Evolutionary conservation across 2,329 filamentous ascomycete species (phyloP).

Genomic region (Aspergillus sp.): DNA sequence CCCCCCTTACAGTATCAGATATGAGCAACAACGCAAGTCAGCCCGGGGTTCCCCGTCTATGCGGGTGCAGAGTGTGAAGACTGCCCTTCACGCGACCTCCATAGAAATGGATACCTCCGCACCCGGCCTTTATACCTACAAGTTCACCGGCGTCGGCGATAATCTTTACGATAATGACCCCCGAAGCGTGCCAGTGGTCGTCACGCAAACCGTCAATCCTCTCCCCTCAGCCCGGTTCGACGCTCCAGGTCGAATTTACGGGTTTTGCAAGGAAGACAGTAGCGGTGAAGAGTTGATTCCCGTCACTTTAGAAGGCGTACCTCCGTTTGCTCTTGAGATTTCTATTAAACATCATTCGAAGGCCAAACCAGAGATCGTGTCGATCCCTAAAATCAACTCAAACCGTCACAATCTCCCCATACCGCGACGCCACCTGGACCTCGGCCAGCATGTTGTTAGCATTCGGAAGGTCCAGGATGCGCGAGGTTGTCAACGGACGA

Average conservation of each 20-base stretch:
- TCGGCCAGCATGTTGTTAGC: slow-evolving; percentile 84
- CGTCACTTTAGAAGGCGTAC: slow-evolving; percentile 74
- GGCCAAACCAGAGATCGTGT: slow-evolving; percentile 74
- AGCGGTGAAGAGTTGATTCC: slow-evolving; percentile 83
- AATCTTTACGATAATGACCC: slow-evolving; percentile 76
- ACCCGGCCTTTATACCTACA: slow-evolving; percentile 81
- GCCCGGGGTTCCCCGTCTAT: slow-evolving; percentile 63
- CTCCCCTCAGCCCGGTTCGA: slow-evolving; percentile 78
- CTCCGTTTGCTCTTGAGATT: slow-evolving; percentile 87
- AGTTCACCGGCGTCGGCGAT: slow-evolving; percentile 78
- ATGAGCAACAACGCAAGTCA: slow-evolving; percentile 72
- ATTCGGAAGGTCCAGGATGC: slow-evolving; percentile 88
- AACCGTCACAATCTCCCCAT: slow-evolving; percentile 77
- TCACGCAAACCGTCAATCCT: slow-evolving; percentile 81
- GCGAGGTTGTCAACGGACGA: slow-evolving; percentile 78
- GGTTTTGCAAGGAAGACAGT: slow-evolving; percentile 85
- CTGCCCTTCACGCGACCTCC: slow-evolving; percentile 70
- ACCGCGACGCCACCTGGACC: slow-evolving; percentile 76
- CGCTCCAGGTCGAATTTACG: slow-evolving; percentile 88
- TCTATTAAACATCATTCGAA: slow-evolving; percentile 90
- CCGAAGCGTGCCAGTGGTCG: slow-evolving; percentile 62
- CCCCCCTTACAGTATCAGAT: slow-evolving; percentile 78
- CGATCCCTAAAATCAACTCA: slow-evolving; percentile 73
- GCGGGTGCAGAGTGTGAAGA: slow-evolving; percentile 70
- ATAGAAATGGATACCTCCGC: slow-evolving; percentile 83